Conservation (phyloP, 495 filamentous ascomycete genomes). For the Aspergillus avenaceus region DNA sequence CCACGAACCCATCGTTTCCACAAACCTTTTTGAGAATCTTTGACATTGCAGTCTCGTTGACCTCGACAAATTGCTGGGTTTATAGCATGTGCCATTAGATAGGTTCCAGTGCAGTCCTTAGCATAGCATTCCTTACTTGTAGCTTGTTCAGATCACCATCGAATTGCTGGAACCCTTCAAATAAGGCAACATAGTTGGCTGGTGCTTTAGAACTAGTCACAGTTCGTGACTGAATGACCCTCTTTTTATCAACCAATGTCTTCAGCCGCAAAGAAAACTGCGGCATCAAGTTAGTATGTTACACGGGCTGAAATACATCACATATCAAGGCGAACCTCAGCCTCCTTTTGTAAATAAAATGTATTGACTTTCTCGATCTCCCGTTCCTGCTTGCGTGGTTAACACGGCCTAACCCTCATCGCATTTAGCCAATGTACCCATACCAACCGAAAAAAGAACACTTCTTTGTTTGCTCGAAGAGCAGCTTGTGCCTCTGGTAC, state of each 20-base stretch:
- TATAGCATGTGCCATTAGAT: not conserved
- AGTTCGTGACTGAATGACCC: conserved; percentile 72
- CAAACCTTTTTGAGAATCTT: conserved; percentile 94
- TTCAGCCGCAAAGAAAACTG: conserved; percentile 90
- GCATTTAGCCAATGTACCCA: not conserved
- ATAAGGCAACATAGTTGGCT: conserved; percentile 84
- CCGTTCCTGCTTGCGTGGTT: conserved; percentile 63
- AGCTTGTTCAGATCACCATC: conserved; percentile 94
- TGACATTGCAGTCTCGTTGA: conserved; percentile 94
- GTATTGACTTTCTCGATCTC: conserved; percentile 98
- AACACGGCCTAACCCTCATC: not conserved
- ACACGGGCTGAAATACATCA: not conserved
- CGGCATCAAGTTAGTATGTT: conserved; percentile 4
- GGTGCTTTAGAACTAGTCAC: conserved; percentile 74
- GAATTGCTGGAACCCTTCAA: conserved; percentile 96
- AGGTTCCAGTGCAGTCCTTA: conserved; percentile 2
- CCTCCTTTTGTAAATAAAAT: conserved; percentile 97
- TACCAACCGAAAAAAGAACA: conserved; percentile 97
- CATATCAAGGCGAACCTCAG: conserved; percentile 62
- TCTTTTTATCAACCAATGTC: conserved; percentile 92
- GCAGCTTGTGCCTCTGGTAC: conserved; percentile 73
- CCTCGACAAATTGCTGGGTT: conserved; percentile 85
- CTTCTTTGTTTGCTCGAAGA: conserved; percentile 96
- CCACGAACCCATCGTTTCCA: conserved; percentile 1
- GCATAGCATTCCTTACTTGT: conserved; percentile 49